Evolutionary conservation across 192 early-diverging fungal genomes (phyloP).

Genomic region (Geosiphon pyriformis): DNA sequence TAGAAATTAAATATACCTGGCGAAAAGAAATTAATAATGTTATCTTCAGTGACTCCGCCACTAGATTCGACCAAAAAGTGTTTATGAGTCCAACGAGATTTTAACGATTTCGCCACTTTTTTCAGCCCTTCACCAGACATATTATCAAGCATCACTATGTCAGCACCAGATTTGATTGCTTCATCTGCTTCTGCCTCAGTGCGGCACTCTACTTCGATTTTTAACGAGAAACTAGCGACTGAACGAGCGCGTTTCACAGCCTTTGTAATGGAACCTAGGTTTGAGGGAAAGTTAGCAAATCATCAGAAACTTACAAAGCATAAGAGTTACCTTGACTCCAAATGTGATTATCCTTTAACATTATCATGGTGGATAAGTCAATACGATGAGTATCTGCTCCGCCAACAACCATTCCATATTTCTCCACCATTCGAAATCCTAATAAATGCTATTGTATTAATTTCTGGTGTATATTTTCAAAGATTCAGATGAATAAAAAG

Average conservation of each 20-base stretch:
- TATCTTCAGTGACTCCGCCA: constrained; percentile 93
- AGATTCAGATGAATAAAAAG: neutral
- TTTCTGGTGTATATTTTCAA: neutral
- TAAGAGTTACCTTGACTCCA: constrained; percentile 65
- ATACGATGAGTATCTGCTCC: constrained; percentile 96
- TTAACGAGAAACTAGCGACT: constrained; percentile 87
- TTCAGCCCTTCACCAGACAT: constrained; percentile 68
- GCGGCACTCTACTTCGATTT: constrained; percentile 97
- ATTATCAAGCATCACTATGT: constrained; percentile 98
- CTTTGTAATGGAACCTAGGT: constrained; percentile 80
- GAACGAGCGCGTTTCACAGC: constrained; percentile 75
- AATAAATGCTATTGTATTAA: neutral
- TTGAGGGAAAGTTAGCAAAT: neutral
- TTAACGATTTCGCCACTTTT: constrained; percentile 64
- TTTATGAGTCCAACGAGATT: constrained; percentile 59
- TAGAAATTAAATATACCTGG: constrained; percentile 47
- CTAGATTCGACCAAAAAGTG: constrained; percentile 87
- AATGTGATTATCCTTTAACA: constrained; percentile 99
- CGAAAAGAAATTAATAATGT: constrained; percentile 71
- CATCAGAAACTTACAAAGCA: neutral
- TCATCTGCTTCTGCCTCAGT: constrained; percentile 90
- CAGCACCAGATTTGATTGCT: constrained; percentile 92
- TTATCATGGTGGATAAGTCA: constrained; percentile 96
- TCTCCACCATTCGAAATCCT: constrained; percentile 96
- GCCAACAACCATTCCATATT: constrained; percentile 96